These are phyloP conservation scores for Dissophora ornata DNA, from an alignment of 192 early-diverging fungal species.

Conservation along the genomic window DNA sequence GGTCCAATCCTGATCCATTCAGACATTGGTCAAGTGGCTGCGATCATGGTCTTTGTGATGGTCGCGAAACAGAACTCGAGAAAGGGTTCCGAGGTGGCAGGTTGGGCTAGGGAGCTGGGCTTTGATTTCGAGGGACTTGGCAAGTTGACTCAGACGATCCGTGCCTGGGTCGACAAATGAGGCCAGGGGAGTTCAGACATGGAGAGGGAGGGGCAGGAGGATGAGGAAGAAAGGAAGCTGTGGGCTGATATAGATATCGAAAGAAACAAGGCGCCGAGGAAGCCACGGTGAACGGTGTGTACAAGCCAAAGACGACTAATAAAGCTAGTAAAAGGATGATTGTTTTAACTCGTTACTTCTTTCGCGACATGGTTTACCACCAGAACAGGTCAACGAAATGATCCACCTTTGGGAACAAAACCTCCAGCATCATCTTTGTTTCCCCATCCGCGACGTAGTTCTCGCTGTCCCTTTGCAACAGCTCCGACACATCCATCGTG, in stretches of 20 bases:
- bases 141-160: constrained; percentile 38
- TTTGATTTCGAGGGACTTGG: constrained; percentile 48
- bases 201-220: background rate
- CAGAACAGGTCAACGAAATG: constrained; percentile 9
- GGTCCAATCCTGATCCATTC: constrained; percentile 50
- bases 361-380: too few relatives aligned
- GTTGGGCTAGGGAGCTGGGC: constrained; percentile 46
- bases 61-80: constrained; percentile 44
- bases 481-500: background rate
- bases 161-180: constrained; percentile 48
- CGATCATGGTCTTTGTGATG: constrained; percentile 48
- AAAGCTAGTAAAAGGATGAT: background rate
- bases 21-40: constrained; percentile 49
- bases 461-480: constrained; percentile 14
- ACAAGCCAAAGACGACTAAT: background rate
- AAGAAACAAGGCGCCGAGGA: background rate
- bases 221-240: background rate
- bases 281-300: constrained; percentile 3
- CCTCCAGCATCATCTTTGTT: constrained; percentile 7
- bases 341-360: too few relatives aligned
- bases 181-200: background rate
- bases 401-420: constrained; percentile 17
- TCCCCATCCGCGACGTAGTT: constrained; percentile 9
- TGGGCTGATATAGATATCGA: background rate
- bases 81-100: constrained; percentile 34